Evolutionary conservation across 2,329 filamentous ascomycete species (phyloP).

Genomic region (Diplodia sapinea): DNA sequence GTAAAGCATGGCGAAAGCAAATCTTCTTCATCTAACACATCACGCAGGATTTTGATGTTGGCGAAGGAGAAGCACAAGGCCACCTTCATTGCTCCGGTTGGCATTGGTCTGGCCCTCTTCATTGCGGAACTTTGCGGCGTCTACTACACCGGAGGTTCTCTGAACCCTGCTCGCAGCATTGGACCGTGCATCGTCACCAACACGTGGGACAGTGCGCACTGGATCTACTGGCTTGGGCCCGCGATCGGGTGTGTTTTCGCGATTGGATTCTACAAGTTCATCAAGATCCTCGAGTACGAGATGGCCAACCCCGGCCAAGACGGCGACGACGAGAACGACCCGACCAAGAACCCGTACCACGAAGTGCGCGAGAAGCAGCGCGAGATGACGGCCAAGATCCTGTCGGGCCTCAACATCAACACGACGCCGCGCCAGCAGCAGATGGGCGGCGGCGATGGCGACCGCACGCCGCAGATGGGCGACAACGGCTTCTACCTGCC

Average conservation of each 20-base stretch:
- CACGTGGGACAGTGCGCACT: constrained; percentile 51
- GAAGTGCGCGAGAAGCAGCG: constrained; percentile 31
- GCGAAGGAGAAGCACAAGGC: constrained; percentile 43
- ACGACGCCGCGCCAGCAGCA: background rate
- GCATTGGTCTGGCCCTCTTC: constrained; percentile 38
- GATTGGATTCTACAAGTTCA: constrained; percentile 48
- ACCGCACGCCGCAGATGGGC: constrained; percentile 23
- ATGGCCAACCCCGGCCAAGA: constrained; percentile 51
- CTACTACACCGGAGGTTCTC: constrained; percentile 53
- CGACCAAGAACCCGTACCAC: constrained; percentile 31
- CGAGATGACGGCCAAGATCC: constrained; percentile 28
- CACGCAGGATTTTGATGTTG: constrained; percentile 41
- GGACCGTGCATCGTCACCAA: constrained; percentile 51
- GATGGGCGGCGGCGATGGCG: constrained; percentile 2
- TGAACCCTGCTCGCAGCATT: constrained; percentile 56
- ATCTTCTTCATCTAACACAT: constrained; percentile 39
- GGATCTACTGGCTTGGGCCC: constrained; percentile 59
- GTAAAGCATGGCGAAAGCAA: constrained; percentile 38
- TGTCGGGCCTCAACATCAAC: constrained; percentile 21
- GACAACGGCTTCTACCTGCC: constrained; percentile 13
- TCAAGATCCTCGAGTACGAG: constrained; percentile 50
- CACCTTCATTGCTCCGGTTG: constrained; percentile 38
- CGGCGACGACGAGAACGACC: constrained; percentile 41
- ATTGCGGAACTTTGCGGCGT: constrained; percentile 39
- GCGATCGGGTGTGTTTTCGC: constrained; percentile 47